Evolutionary conservation across 768 basidiomycete genomes (phyloP).

Genomic region (Boletus barrowsii): DNA sequence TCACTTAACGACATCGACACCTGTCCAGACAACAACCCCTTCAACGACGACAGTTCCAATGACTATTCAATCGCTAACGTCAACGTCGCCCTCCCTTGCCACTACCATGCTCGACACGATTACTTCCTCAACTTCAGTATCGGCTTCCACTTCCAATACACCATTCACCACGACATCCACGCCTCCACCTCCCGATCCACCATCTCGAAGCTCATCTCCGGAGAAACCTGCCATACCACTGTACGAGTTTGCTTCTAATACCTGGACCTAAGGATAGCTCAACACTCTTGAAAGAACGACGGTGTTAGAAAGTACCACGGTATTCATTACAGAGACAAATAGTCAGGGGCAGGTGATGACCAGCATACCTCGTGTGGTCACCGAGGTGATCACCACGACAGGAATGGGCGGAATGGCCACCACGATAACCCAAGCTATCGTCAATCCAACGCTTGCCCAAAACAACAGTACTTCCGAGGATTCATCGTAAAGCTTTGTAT

Average conservation of each 20-base stretch:
- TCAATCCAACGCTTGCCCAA: constrained; percentile 70
- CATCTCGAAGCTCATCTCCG: constrained; percentile 8
- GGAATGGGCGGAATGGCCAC: constrained; percentile 47
- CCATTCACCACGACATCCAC: constrained; percentile 10
- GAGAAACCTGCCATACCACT: constrained; percentile 13
- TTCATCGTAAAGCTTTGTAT: constrained; percentile 45
- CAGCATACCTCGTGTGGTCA: constrained; percentile 56
- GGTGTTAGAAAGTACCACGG: constrained; percentile 42
- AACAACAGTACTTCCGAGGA: constrained; percentile 39
- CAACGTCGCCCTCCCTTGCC: constrained; percentile 1
- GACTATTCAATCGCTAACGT: constrained; percentile 10
- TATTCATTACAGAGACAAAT: constrained; percentile 62
- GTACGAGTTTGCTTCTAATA: constrained; percentile 23
- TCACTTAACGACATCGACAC: constrained; percentile 19
- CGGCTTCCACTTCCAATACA: constrained; percentile 17
- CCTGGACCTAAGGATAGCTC: constrained; percentile 5
- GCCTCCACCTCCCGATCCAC: constrained; percentile 1
- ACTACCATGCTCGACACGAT: constrained; percentile 3
- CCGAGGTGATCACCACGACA: constrained; percentile 54
- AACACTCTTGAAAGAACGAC: constrained; percentile 44
- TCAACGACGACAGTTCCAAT: constrained; percentile 13
- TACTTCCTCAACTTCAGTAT: constrained; percentile 15
- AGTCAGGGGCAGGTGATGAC: constrained; percentile 45
- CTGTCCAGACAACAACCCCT: constrained; percentile 18
- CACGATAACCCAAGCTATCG: constrained; percentile 59